Percentiles rank a stretch among this genome's conserved stretches.
phyloP scores from a whole-genome alignment of 768 basidiomycete genomes.

The Lactifluus piperatus region DNA sequence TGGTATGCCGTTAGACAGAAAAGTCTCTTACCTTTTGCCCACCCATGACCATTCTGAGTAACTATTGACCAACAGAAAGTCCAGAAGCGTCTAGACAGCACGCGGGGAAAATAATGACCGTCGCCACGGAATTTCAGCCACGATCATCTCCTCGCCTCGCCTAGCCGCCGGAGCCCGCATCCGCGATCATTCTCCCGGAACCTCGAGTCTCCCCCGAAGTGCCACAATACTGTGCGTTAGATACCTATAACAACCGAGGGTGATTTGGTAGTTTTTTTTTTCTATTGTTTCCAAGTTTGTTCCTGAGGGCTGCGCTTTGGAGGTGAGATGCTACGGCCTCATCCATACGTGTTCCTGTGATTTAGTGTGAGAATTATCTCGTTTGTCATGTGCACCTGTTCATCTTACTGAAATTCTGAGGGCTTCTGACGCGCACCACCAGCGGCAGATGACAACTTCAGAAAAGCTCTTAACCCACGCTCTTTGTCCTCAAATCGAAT shows the following conservation, averaged over 20 bases:
- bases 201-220: background rate
- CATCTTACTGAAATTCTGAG: background rate
- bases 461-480: slow-evolving; percentile 17
- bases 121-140: slow-evolving; percentile 2
- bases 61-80: background rate
- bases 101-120: background rate
- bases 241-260: background rate
- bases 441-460: slow-evolving; percentile 8
- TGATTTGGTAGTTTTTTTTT: background rate
- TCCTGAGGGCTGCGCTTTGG: background rate
- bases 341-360: slow-evolving; percentile 5
- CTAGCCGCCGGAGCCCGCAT: background rate
- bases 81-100: background rate
- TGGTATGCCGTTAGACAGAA: background rate
- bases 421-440: slow-evolving; percentile 11
- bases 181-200: background rate
- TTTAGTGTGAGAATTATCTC: slow-evolving; percentile 9
- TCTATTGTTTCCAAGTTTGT: background rate
- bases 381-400: slow-evolving; percentile 11
- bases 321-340: background rate
- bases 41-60: background rate
- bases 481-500: slow-evolving; percentile 20
- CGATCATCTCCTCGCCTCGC: background rate
- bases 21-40: background rate
- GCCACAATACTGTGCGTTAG: background rate